Percentiles rank a stretch among this genome's conserved stretches.
Conservation (phyloP, 495 filamentous ascomycete genomes). For the Neurospora tetraspora region DNA sequence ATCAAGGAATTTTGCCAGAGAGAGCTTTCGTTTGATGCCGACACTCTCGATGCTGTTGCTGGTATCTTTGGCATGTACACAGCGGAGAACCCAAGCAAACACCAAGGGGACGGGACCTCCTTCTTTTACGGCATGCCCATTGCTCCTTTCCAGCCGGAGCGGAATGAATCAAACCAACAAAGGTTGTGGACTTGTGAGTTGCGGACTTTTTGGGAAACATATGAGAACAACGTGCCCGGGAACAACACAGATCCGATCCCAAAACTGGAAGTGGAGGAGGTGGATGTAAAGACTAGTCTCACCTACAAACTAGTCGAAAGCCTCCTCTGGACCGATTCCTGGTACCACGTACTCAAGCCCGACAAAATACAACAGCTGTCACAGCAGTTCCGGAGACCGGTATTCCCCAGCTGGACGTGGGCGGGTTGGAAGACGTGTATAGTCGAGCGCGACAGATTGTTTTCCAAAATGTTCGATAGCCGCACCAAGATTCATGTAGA, state of each 20-base stretch:
- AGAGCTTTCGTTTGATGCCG: neutral
- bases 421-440: neutral
- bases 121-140: conserved; percentile 2
- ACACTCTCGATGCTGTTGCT: conserved; percentile 2
- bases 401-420: conserved; percentile 7
- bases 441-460: neutral
- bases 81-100: neutral
- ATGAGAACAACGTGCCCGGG: neutral
- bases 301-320: neutral
- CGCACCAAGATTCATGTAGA: neutral
- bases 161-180: neutral
- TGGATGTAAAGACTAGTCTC: neutral
- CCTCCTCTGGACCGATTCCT: neutral
- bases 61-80: neutral
- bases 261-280: neutral
- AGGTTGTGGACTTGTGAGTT: neutral
- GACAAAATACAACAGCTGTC: neutral
- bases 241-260: neutral
- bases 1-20: neutral
- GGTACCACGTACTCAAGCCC: neutral
- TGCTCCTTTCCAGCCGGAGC: neutral
- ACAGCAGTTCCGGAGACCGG: neutral
- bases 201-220: neutral
- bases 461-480: neutral
- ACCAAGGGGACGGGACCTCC: neutral